These are phyloP conservation scores for Wickerhamiella brachini DNA, from an alignment of 805 yeast species.

Conservation along the genomic window DNA sequence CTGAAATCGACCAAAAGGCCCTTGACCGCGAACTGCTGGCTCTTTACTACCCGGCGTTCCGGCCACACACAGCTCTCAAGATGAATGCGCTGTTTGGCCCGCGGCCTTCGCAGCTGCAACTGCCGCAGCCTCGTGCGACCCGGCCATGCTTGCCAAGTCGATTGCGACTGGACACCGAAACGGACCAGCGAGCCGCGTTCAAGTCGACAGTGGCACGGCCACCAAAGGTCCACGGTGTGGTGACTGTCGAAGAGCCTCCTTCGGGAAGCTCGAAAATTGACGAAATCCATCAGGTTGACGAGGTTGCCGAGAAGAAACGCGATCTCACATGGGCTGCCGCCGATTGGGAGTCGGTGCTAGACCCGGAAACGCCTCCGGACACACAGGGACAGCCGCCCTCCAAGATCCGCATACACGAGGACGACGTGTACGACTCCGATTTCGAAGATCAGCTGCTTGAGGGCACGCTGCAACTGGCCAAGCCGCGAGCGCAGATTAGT, in stretches of 20 bases:
- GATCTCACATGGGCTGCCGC: constrained; percentile 13
- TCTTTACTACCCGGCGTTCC: constrained; percentile 49
- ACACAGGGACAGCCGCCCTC: neutral
- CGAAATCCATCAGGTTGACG: neutral
- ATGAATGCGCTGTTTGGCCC: constrained; percentile 58
- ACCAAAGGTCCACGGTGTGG: neutral
- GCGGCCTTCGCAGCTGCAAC: constrained; percentile 39
- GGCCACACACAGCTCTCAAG: constrained; percentile 39
- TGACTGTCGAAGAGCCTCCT: neutral
- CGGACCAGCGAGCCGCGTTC: constrained; percentile 46
- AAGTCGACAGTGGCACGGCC: constrained; percentile 19
- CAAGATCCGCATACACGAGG: constrained; percentile 16
- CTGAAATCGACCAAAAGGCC: constrained; percentile 1
- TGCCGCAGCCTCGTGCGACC: constrained; percentile 33
- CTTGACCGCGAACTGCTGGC: constrained; percentile 1
- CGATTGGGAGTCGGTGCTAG: constrained; percentile 23
- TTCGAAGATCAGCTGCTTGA: constrained; percentile 59
- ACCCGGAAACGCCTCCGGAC: constrained; percentile 31
- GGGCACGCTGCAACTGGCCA: constrained; percentile 34
- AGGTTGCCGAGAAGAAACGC: neutral
- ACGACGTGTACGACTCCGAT: constrained; percentile 23
- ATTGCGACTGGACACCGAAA: constrained; percentile 43
- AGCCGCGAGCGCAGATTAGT: constrained; percentile 37
- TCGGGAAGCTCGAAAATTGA: neutral
- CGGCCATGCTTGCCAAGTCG: constrained; percentile 37